Percentiles rank a stretch among this genome's conserved stretches.
phyloP scores from a whole-genome alignment of 2,329 filamentous ascomycete species.

The Aaosphaeria arxii region DNA sequence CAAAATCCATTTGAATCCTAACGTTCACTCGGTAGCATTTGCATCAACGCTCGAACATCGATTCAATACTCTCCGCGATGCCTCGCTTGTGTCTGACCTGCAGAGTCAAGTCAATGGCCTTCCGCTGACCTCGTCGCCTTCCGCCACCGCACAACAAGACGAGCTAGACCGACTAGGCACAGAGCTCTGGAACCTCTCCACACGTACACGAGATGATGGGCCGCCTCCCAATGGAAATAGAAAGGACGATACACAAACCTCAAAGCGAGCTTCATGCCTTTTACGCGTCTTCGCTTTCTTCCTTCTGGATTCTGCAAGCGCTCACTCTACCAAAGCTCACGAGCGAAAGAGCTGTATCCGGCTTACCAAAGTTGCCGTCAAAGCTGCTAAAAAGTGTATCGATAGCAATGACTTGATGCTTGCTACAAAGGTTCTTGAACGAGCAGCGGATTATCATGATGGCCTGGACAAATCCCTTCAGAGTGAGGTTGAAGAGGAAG shows the following conservation, averaged over 20 bases:
- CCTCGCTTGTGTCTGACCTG: constrained; percentile 31
- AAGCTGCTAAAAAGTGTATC: constrained; percentile 62
- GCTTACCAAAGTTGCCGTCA: constrained; percentile 66
- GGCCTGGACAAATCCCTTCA: constrained; percentile 16
- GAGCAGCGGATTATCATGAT: constrained; percentile 54
- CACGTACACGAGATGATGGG: constrained; percentile 43
- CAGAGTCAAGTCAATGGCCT: constrained; percentile 43
- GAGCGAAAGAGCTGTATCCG: constrained; percentile 44
- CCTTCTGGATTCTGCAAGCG: constrained; percentile 55
- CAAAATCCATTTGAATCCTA: too few relatives aligned
- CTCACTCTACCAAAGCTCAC: constrained; percentile 13
- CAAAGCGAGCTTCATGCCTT: constrained; percentile 19
- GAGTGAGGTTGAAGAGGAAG: constrained; percentile 19
- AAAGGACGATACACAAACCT: constrained; percentile 24
- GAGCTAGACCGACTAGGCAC: constrained; percentile 57
- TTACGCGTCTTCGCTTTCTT: constrained; percentile 62
- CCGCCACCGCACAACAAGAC: constrained; percentile 34
- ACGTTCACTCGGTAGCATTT: constrained; percentile 22
- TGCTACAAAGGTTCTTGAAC: constrained; percentile 62
- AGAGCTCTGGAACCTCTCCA: constrained; percentile 65
- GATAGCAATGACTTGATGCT: constrained; percentile 56
- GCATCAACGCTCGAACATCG: constrained; percentile 24
- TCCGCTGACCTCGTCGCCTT: constrained; percentile 19
- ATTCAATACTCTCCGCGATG: constrained; percentile 14
- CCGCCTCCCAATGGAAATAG: constrained; percentile 19